phyloP scores from a whole-genome alignment of 2,329 filamentous ascomycete genomes.

The Didymella glomerata region DNA sequence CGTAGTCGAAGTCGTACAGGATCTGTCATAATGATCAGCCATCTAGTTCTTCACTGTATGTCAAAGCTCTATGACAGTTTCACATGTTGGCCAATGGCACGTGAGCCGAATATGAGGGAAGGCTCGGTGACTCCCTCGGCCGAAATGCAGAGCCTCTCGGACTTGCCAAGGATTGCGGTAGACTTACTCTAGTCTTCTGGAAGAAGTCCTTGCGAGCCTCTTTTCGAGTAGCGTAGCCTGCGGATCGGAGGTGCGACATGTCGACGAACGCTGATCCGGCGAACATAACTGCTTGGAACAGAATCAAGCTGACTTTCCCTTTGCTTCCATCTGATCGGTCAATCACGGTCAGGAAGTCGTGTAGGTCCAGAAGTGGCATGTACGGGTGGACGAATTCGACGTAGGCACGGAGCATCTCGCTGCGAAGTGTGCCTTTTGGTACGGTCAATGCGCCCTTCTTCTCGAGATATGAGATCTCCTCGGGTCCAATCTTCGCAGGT shows the following conservation, averaged over 20 bases:
- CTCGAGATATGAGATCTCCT: slow-evolving; percentile 84
- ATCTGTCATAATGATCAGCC: slow-evolving; percentile 59
- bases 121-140: slow-evolving; percentile 21
- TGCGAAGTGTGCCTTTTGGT: slow-evolving; percentile 74
- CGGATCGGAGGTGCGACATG: slow-evolving; percentile 75
- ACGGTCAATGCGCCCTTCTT: slow-evolving; percentile 85
- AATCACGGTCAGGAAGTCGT: slow-evolving; percentile 68
- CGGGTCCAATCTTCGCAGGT: slow-evolving; percentile 76
- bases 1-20: slow-evolving; percentile 95
- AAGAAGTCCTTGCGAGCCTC: slow-evolving; percentile 88
- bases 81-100: slow-evolving; percentile 22
- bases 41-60: neutral
- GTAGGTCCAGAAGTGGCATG: slow-evolving; percentile 82
- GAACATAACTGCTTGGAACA: slow-evolving; percentile 97
- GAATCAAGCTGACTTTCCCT: slow-evolving; percentile 79
- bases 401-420: slow-evolving; percentile 82
- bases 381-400: slow-evolving; percentile 92
- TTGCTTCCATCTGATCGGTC: slow-evolving; percentile 72
- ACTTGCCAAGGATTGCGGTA: slow-evolving; percentile 17
- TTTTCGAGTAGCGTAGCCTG: slow-evolving; percentile 80
- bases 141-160: slow-evolving; percentile 15
- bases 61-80: neutral
- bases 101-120: slow-evolving; percentile 8
- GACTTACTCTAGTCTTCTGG: slow-evolving; percentile 80
- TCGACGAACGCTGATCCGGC: slow-evolving; percentile 88